Base-by-base conservation (phyloP, 768 basidiomycete genomes). In the Trametes punicea region DNA sequence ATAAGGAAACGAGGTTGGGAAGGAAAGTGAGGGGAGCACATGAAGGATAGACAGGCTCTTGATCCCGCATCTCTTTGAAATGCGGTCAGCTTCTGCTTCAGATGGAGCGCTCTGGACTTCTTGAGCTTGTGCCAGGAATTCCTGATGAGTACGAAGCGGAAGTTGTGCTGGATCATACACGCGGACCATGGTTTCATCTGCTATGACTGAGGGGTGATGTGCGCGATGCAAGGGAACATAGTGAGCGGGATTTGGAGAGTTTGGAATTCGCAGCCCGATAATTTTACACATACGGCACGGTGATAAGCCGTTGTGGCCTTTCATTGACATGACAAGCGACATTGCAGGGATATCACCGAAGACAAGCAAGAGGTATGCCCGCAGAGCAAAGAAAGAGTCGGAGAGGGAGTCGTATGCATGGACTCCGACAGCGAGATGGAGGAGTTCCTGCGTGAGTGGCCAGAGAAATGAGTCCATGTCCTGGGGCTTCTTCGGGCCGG, bases 111-210 rank as follows among this genome's bases (percentile, higher is more conserved):
- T 34, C 30, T 64, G 40, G 11, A 65, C 62, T 26, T 47, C 49
- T 10, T 38, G 21, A 0, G 54, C 63, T 20, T 80, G 53, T 74
- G 73, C 57, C 59, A 73, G 16, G 77, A 67, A 1, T 74, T 66
- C 38, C 77, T 75, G 71, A 77, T 78, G 63, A 74, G 74, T 44
- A 77, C 77, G 58, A 70, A 70, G 0, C 73, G 76, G 27, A 73
- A 26, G 72, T 69, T 3, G n/a, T 1, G 0, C 75, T 68, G 59
- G 75, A 71, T n/a, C 61, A 58, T 36, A 77, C 41, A 0, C 65
- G 71, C 1, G 57, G 45, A 8, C 75, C 63, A 10, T 20, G 7
- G 6, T 61, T 0, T 55, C 56, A 26, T 34, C 4, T 10, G 47
- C 44, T 10, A 10, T 39, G 23, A 60, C 54, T 44, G 44, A 34